phyloP scores from a whole-genome alignment of 352 stramenopile species.

The Pythium oligandrum region DNA sequence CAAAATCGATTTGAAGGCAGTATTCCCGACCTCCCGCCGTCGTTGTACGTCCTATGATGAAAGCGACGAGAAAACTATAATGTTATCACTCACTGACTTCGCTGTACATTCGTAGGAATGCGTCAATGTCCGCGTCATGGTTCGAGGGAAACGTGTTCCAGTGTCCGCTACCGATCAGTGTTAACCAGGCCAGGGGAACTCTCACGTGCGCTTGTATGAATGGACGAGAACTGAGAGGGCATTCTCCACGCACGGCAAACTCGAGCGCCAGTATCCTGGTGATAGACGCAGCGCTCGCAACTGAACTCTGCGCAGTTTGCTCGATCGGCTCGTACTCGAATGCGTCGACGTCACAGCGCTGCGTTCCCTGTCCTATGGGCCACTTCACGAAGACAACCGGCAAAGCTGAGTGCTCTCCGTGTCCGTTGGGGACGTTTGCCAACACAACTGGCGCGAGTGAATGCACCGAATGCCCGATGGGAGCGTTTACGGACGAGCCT shows the following conservation, averaged over 20 bases:
- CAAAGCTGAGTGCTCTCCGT: slow-evolving; percentile 25
- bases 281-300: slow-evolving; percentile 1
- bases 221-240: slow-evolving; percentile 1
- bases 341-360: slow-evolving; percentile 34
- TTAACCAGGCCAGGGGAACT: slow-evolving; percentile 1
- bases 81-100: slow-evolving; percentile 1
- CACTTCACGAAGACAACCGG: slow-evolving; percentile 10
- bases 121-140: slow-evolving; percentile 1
- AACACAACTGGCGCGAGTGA: slow-evolving; percentile 21
- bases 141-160: slow-evolving; percentile 23
- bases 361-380: slow-evolving; percentile 29
- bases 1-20: slow-evolving; percentile 15
- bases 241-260: background rate
- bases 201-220: slow-evolving; percentile 15
- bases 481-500: slow-evolving; percentile 21
- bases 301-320: slow-evolving; percentile 28
- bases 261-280: no score
- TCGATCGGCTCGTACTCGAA: slow-evolving; percentile 39
- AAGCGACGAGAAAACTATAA: slow-evolving; percentile 1
- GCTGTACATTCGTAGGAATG: background rate
- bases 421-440: slow-evolving; percentile 38
- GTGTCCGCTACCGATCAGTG: slow-evolving; percentile 13
- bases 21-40: slow-evolving; percentile 7
- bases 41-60: slow-evolving; percentile 8
- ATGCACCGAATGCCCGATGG: slow-evolving; percentile 27